Conservation (phyloP, 306 rosid genomes). For the Betula pendula region DNA sequence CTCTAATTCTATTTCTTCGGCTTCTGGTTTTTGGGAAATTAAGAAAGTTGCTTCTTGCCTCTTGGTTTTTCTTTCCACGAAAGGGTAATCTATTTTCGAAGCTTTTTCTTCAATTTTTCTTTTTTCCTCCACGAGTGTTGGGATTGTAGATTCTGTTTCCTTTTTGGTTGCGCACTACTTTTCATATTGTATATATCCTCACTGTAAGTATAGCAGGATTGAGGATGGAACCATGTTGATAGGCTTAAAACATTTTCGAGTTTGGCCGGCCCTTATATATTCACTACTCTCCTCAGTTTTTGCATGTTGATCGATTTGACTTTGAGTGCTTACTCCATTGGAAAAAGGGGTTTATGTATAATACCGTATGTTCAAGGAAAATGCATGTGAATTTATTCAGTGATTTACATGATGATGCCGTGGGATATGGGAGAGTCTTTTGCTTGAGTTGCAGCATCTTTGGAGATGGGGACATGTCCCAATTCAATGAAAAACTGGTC, state of each 20-base stretch:
- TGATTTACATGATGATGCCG: too few species aligned
- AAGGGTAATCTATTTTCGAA: constrained; percentile 4
- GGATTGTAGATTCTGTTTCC: constrained; percentile 1
- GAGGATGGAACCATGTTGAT: constrained; percentile 17
- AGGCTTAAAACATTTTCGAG: not conserved
- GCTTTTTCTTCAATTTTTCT: not conserved
- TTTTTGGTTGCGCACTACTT: constrained; percentile 26
- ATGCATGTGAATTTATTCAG: not conserved
- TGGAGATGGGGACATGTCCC: too few species aligned
- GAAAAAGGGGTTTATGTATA: not conserved
- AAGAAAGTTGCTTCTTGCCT: not conserved
- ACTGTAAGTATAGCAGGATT: constrained; percentile 11
- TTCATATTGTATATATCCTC: constrained; percentile 27
- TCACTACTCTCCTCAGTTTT: not conserved
- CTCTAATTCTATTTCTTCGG: not conserved
- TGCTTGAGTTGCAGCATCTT: too few species aligned
- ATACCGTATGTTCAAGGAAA: not conserved
- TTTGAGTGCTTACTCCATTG: not conserved
- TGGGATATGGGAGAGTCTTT: too few species aligned
- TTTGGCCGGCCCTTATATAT: not conserved
- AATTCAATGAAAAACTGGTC: too few species aligned
- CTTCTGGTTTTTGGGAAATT: not conserved
- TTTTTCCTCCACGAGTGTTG: constrained; percentile 3
- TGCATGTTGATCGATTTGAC: constrained; percentile 4
- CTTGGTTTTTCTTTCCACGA: constrained; percentile 21